A percentile compares a stretch with the other conserved stretches of the same genome.
phyloP scores from a whole-genome alignment of 768 basidiomycete genomes.

The Cystofilobasidium capitatum region DNA sequence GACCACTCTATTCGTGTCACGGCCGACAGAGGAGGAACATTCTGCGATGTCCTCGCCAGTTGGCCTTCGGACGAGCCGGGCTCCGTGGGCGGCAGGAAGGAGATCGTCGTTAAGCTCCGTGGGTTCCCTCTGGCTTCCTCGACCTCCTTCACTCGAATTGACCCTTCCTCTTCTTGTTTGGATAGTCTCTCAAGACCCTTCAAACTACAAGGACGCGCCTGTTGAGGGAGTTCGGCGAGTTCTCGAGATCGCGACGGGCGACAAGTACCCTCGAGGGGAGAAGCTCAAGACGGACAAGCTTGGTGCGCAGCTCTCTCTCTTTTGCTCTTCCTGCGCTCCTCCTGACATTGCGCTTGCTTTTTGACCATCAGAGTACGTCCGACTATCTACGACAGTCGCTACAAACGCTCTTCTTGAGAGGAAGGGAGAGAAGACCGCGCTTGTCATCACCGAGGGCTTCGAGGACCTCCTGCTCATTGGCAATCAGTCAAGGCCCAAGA shows the following conservation, averaged over 20 bases:
- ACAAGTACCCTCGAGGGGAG: constrained; percentile 22
- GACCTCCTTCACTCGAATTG: no score
- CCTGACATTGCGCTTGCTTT: background rate
- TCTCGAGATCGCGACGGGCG: constrained; percentile 30
- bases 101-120: constrained; percentile 34
- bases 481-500: constrained; percentile 28
- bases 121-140: background rate
- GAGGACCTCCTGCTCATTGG: constrained; percentile 30
- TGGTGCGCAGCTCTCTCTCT: background rate
- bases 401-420: constrained; percentile 29
- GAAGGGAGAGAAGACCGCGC: constrained; percentile 28
- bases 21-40: constrained; percentile 19
- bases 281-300: constrained; percentile 15
- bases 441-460: constrained; percentile 32
- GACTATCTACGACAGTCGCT: constrained; percentile 18
- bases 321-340: no score
- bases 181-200: constrained; percentile 28
- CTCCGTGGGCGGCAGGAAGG: constrained; percentile 3
- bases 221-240: constrained; percentile 31
- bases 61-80: constrained; percentile 24
- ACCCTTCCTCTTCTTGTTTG: background rate
- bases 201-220: constrained; percentile 31
- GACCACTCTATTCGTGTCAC: constrained; percentile 11
- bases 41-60: constrained; percentile 30
- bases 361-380: background rate